A percentile compares a stretch with the other conserved stretches of the same genome.
Conservation (phyloP, 129 eudicot species). For the Centella asiatica region DNA sequence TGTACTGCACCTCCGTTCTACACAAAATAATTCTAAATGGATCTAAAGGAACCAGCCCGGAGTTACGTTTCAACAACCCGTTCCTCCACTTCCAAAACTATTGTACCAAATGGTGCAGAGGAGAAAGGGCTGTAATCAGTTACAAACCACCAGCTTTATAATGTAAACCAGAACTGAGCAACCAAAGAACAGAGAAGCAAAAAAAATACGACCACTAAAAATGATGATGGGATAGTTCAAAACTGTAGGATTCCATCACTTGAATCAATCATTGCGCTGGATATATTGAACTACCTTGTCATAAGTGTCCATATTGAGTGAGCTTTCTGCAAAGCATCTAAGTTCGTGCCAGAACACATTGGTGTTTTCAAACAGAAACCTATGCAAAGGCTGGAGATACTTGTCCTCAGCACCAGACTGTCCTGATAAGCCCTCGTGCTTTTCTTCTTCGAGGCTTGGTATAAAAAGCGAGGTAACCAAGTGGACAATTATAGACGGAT, state of each 20-base stretch:
- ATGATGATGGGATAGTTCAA: not conserved
- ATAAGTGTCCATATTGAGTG: conserved; percentile 62
- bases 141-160: no score
- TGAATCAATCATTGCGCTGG: conserved; percentile 4
- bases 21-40: no score
- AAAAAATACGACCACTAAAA: no score
- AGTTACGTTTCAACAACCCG: no score
- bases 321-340: conserved; percentile 74
- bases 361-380: conserved; percentile 45
- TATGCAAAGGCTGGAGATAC: conserved; percentile 40
- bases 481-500: conserved; percentile 64
- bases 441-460: conserved; percentile 31
- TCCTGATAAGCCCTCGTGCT: conserved; percentile 14
- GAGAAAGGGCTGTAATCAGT: no score
- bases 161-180: no score
- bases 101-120: no score
- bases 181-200: no score
- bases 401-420: conserved; percentile 17
- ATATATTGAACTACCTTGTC: conserved; percentile 51
- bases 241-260: not conserved
- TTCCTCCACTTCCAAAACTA: no score
- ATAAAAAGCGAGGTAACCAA: conserved; percentile 57
- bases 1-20: no score
- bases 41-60: no score
- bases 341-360: conserved; percentile 72